These are phyloP conservation scores for Fraxinus xanthoxyloides DNA, from an alignment of 305 asterid species.

Conservation along the genomic window DNA sequence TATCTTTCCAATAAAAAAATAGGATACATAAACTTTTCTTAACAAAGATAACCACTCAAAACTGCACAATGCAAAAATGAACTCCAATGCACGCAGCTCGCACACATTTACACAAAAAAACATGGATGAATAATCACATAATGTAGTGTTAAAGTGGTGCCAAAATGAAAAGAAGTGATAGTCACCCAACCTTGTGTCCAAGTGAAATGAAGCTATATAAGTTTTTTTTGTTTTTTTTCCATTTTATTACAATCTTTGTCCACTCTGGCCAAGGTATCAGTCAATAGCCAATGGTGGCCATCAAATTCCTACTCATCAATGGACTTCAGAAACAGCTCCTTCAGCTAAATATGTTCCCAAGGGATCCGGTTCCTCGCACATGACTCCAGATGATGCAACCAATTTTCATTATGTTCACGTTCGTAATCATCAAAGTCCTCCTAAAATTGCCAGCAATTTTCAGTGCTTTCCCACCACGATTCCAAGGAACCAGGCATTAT, in stretches of 20 bases:
- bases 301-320: background rate
- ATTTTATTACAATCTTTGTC: background rate
- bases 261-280: background rate
- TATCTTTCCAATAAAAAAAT: background rate
- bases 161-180: slow-evolving; percentile 5
- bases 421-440: background rate
- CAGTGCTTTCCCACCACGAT: background rate
- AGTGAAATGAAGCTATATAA: background rate
- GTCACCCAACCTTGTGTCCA: background rate
- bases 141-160: background rate
- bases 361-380: background rate
- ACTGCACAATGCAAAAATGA: background rate
- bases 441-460: background rate
- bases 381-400: background rate
- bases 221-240: background rate
- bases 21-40: background rate
- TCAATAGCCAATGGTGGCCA: background rate
- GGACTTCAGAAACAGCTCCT: background rate
- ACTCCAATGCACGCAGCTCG: background rate
- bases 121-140: background rate
- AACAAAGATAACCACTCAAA: background rate
- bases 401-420: background rate
- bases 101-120: background rate
- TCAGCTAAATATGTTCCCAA: background rate
- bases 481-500: background rate